Conservation (phyloP, 441 rosid species). For the Metrosideros polymorpha region DNA sequence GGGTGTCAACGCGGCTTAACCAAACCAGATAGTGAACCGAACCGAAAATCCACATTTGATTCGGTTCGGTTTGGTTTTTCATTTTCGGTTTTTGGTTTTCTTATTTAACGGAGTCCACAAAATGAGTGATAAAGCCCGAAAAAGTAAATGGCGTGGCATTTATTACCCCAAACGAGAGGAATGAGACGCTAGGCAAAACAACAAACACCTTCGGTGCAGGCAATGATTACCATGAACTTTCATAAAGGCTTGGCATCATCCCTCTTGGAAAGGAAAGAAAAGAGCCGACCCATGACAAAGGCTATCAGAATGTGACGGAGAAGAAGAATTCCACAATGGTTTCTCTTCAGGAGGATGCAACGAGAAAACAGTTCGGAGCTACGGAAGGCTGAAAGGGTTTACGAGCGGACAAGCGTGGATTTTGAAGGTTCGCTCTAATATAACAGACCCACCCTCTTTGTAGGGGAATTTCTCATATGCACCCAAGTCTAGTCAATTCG, state of each 20-base stretch:
- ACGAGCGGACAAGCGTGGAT: background rate
- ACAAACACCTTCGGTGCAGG: conserved; percentile 34
- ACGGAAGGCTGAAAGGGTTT: background rate
- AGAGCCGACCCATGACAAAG: background rate
- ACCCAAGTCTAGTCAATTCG: background rate
- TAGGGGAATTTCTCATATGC: background rate
- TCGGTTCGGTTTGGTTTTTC: too few relatives aligned
- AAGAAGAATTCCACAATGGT: background rate
- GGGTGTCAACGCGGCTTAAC: too few relatives aligned
- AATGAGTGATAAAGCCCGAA: too few relatives aligned
- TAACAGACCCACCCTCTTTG: background rate
- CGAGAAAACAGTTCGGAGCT: background rate
- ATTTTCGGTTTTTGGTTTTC: too few relatives aligned
- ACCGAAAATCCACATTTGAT: too few relatives aligned
- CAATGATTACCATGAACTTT: background rate
- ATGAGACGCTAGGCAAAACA: background rate
- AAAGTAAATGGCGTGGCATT: too few relatives aligned
- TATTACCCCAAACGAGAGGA: background rate
- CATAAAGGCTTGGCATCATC: background rate
- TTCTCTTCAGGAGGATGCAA: background rate
- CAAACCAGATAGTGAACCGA: too few relatives aligned
- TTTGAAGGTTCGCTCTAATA: background rate
- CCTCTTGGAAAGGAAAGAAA: background rate
- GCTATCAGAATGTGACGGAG: background rate
- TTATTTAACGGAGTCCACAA: too few relatives aligned